phyloP scores from a whole-genome alignment of 2,329 filamentous ascomycete genomes.

The Neodidymelliopsis sp. region DNA sequence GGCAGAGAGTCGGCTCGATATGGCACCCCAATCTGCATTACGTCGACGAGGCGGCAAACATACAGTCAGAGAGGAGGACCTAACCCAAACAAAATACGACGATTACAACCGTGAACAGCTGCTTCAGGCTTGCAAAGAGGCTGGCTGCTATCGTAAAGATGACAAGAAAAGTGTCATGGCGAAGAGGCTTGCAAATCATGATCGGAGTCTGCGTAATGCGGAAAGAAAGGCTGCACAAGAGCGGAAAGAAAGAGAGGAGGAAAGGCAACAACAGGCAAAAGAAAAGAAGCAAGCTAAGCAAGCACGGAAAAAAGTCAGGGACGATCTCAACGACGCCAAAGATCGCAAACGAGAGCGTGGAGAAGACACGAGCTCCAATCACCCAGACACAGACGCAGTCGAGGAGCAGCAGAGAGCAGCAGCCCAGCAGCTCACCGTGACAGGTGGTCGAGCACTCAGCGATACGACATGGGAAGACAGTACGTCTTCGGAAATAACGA shows the following conservation, averaged over 20 bases:
- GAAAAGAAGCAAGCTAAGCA: slow-evolving; percentile 8
- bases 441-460: slow-evolving; percentile 23
- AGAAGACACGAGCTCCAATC: slow-evolving; percentile 29
- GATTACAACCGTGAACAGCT: slow-evolving; percentile 34
- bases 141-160: slow-evolving; percentile 36
- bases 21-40: slow-evolving; percentile 23
- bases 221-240: slow-evolving; percentile 17
- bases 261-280: slow-evolving; percentile 16
- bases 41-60: slow-evolving; percentile 43
- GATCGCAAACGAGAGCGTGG: slow-evolving; percentile 14
- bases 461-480: slow-evolving; percentile 33
- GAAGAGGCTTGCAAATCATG: slow-evolving; percentile 24
- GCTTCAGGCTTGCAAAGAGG: slow-evolving; percentile 24
- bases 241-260: slow-evolving; percentile 15
- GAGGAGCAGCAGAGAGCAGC: slow-evolving; percentile 1
- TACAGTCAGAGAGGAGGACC: slow-evolving; percentile 34
- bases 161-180: slow-evolving; percentile 42
- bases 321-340: slow-evolving; percentile 17
- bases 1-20: not conserved
- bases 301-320: slow-evolving; percentile 11
- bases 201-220: slow-evolving; percentile 6
- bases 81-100: slow-evolving; percentile 43
- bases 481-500: slow-evolving; percentile 23
- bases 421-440: slow-evolving; percentile 9
- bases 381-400: slow-evolving; percentile 11